Conservation (phyloP, 768 basidiomycete species). For the Phaeotremella skinneri region DNA sequence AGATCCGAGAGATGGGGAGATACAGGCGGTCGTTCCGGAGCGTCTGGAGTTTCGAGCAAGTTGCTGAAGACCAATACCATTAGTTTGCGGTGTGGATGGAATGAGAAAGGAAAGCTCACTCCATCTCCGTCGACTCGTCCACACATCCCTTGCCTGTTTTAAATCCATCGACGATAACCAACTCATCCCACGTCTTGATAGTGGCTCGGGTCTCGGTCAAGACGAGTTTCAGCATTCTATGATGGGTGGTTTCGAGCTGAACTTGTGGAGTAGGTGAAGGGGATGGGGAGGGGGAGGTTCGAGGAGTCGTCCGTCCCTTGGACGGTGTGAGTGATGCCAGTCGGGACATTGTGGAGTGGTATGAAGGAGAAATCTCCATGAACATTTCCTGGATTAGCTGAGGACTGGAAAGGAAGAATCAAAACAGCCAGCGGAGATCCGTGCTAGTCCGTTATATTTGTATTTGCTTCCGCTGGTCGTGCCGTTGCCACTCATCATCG, state of each 20-base stretch:
- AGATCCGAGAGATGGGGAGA: conserved; percentile 17
- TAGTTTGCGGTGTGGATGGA: conserved; percentile 1
- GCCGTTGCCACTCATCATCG: conserved; percentile 14
- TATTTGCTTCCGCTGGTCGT: background rate
- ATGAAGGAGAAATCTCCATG: no score
- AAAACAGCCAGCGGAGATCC: no score
- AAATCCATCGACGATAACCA: conserved; percentile 74
- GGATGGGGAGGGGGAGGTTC: conserved; percentile 25
- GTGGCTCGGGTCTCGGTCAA: conserved; percentile 67
- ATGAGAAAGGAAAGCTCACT: conserved; percentile 57
- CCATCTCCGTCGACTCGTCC: conserved; percentile 77
- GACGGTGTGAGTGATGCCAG: conserved; percentile 40
- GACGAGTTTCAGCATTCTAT: conserved; percentile 69
- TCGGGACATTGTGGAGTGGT: conserved; percentile 32
- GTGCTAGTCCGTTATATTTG: no score
- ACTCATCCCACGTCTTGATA: conserved; percentile 75
- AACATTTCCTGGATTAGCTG: no score
- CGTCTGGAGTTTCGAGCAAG: conserved; percentile 20
- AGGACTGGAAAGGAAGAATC: no score
- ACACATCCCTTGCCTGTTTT: conserved; percentile 69
- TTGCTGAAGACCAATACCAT: conserved; percentile 34
- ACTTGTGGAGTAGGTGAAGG: conserved; percentile 5
- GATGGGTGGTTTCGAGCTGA: conserved; percentile 67
- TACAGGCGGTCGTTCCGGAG: conserved; percentile 32
- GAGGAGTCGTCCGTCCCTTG: conserved; percentile 5